A percentile compares a stretch with the other conserved stretches of the same genome.
These are phyloP conservation scores for Xerophyta viscosa DNA, from an alignment of 106 monocot species.

Conservation along the genomic window DNA sequence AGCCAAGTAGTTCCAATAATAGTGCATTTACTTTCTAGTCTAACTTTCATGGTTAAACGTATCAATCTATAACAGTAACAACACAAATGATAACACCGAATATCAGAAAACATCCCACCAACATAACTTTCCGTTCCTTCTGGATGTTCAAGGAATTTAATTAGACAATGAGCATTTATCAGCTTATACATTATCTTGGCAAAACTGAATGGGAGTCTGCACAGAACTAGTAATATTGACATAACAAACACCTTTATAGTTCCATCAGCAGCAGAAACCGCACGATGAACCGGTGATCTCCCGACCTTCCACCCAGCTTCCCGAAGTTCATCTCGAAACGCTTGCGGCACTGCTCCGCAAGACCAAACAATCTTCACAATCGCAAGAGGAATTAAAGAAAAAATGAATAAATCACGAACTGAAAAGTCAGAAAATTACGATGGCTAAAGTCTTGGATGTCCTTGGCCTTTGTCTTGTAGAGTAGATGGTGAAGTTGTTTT, in stretches of 20 bases:
- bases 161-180: too few relatives aligned
- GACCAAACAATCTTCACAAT: neutral
- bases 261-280: constrained; percentile 77
- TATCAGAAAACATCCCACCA: too few relatives aligned
- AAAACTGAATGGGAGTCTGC: too few relatives aligned
- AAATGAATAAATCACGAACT: neutral
- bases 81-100: too few relatives aligned
- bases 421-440: constrained; percentile 20
- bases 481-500: constrained; percentile 79
- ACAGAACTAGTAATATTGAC: neutral
- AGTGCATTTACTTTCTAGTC: too few relatives aligned
- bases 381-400: neutral
- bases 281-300: constrained; percentile 66
- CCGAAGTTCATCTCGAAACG: constrained; percentile 47
- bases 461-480: constrained; percentile 87
- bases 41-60: too few relatives aligned
- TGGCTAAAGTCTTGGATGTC: constrained; percentile 71
- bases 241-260: constrained; percentile 64
- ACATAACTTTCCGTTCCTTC: too few relatives aligned
- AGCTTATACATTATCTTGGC: too few relatives aligned
- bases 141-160: too few relatives aligned
- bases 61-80: too few relatives aligned
- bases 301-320: constrained; percentile 84
- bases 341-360: constrained; percentile 70
- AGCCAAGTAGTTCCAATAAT: too few relatives aligned